phyloP scores from a whole-genome alignment of 192 early-diverging fungal genomes.

The Funneliformis mosseae region DNA sequence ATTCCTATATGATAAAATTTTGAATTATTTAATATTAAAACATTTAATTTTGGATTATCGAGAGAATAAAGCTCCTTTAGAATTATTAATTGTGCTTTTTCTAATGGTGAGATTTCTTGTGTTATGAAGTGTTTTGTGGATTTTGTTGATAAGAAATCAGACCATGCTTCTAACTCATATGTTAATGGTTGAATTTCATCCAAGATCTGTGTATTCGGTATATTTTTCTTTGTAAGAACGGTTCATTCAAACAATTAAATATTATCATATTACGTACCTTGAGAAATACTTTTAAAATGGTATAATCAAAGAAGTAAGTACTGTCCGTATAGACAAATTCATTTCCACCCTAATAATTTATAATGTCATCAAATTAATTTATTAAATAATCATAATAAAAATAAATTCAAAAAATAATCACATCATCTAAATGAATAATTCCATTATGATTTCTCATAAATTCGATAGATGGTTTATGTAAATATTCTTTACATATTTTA shows the following conservation, averaged over 20 bases:
- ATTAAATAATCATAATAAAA: not conserved
- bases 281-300: slow-evolving; percentile 35
- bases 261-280: slow-evolving; percentile 28
- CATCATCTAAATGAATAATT: slow-evolving; percentile 8
- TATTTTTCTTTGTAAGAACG: not conserved
- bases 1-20: slow-evolving; percentile 50
- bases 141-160: slow-evolving; percentile 43
- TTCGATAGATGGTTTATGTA: slow-evolving; percentile 46
- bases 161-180: slow-evolving; percentile 49
- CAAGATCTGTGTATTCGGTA: slow-evolving; percentile 5
- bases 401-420: not conserved
- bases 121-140: not conserved
- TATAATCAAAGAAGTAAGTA: slow-evolving; percentile 48
- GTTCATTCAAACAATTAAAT: not conserved
- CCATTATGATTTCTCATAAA: slow-evolving; percentile 15
- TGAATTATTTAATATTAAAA: slow-evolving; percentile 45
- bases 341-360: not conserved
- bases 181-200: slow-evolving; percentile 21
- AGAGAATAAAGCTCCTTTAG: slow-evolving; percentile 16
- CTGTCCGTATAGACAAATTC: slow-evolving; percentile 47
- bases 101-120: not conserved
- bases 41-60: slow-evolving; percentile 29
- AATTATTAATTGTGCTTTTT: slow-evolving; percentile 25
- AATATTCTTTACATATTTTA: slow-evolving; percentile 37
- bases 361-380: not conserved